Percentiles rank a stretch among this genome's conserved stretches.
Conservation (phyloP, 1,284 basidiomycete genomes). For the Puccinia hordei region DNA sequence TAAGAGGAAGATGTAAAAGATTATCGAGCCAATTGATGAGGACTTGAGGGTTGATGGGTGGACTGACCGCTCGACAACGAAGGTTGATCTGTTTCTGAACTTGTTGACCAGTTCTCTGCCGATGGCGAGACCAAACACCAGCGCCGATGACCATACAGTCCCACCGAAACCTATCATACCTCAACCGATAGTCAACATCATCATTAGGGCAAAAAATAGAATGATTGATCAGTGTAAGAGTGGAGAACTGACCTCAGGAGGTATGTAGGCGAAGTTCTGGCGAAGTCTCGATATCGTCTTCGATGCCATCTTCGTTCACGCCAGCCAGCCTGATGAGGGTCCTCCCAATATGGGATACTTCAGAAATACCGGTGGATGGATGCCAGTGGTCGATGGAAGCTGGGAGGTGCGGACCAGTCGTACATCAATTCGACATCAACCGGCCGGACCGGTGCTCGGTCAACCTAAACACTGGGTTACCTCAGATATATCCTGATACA, state of each 20-base stretch:
- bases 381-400: no score
- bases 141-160: conserved; percentile 92
- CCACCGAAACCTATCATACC: conserved; percentile 58
- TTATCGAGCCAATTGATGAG: no score
- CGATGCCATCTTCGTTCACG: conserved; percentile 1
- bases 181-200: not conserved
- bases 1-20: conserved; percentile 50
- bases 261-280: conserved; percentile 17
- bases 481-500: no score
- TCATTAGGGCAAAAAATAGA: not conserved
- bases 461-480: no score
- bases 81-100: conserved; percentile 74
- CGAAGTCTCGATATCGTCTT: conserved; percentile 18
- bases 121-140: conserved; percentile 80
- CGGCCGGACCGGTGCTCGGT: no score
- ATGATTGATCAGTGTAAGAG: not conserved
- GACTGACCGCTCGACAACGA: conserved; percentile 77
- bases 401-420: no score
- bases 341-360: not conserved
- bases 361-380: no score
- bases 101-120: conserved; percentile 72
- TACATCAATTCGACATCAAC: no score
- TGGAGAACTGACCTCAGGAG: conserved; percentile 10
- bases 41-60: not conserved
- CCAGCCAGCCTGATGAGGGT: not conserved